Percentiles rank a stretch among this genome's conserved stretches.
phyloP scores from a whole-genome alignment of 345 rosid species.

The Carallia pectinifolia region DNA sequence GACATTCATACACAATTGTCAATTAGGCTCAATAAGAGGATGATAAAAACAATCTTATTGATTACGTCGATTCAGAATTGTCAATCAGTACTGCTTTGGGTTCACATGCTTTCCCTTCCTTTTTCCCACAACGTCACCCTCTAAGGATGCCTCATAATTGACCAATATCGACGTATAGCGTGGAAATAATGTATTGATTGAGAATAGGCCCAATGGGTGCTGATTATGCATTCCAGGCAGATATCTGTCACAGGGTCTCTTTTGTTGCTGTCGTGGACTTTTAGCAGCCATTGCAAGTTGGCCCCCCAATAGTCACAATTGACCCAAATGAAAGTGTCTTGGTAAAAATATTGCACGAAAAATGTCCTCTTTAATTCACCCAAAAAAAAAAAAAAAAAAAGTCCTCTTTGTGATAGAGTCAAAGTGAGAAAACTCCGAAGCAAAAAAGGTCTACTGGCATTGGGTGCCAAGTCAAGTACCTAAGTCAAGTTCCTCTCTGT shows the following conservation, averaged over 20 bases:
- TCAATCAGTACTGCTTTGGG: too few relatives aligned
- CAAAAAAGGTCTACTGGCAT: neutral
- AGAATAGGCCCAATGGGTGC: neutral
- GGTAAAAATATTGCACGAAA: too few relatives aligned
- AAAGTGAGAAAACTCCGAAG: neutral
- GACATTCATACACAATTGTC: too few relatives aligned
- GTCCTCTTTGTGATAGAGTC: neutral
- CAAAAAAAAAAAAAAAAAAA: too few relatives aligned
- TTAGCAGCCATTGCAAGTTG: constrained; percentile 25
- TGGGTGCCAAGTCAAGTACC: neutral
- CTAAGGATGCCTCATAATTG: too few relatives aligned
- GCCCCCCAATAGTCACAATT: neutral
- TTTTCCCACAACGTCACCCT: too few relatives aligned
- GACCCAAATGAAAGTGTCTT: neutral
- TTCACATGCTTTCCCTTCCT: too few relatives aligned
- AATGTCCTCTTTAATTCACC: too few relatives aligned
- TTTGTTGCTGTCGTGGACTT: constrained; percentile 28
- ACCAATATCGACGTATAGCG: neutral
- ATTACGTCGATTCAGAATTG: too few relatives aligned
- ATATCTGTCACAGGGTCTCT: constrained; percentile 20
- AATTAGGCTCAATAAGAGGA: too few relatives aligned
- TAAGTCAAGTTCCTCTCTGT: neutral
- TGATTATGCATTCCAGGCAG: constrained; percentile 1
- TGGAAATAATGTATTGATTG: neutral
- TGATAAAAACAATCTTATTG: too few relatives aligned